Percentiles rank a stretch among this genome's conserved stretches.
Evolutionary conservation across 1,139 yeast species (phyloP).

Genomic region (Yamadazyma dendronema): DNA sequence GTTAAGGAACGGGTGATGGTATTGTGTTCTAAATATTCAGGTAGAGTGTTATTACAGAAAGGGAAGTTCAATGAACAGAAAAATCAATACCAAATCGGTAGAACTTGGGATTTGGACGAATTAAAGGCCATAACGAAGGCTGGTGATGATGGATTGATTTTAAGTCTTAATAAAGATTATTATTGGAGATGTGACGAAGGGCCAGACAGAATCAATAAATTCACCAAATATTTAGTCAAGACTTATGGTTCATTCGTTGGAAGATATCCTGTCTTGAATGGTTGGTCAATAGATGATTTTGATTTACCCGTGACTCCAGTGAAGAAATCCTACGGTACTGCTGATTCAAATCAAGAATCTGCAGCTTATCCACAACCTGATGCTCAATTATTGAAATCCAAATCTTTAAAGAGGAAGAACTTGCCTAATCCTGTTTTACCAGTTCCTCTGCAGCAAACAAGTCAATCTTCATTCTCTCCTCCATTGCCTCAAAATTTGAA

Average conservation of each 20-base stretch:
- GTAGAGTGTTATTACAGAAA: constrained; percentile 76
- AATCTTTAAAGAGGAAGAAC: constrained; percentile 27
- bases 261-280: constrained; percentile 56
- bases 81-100: constrained; percentile 78
- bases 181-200: constrained; percentile 81
- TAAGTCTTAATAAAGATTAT: constrained; percentile 72
- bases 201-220: constrained; percentile 56
- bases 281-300: constrained; percentile 35
- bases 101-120: constrained; percentile 89
- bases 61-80: constrained; percentile 77
- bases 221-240: constrained; percentile 61
- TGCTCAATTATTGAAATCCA: constrained; percentile 24
- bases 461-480: constrained; percentile 10
- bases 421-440: constrained; percentile 27
- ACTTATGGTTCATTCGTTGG: constrained; percentile 69
- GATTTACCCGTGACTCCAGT: constrained; percentile 32
- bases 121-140: constrained; percentile 54
- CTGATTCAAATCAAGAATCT: constrained; percentile 11
- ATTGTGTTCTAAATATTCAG: constrained; percentile 44
- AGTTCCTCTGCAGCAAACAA: constrained; percentile 17
- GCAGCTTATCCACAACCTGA: constrained; percentile 25
- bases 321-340: constrained; percentile 14
- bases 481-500: constrained; percentile 5
- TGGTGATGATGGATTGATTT: constrained; percentile 55
- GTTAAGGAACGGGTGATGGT: constrained; percentile 42